Percentiles rank a stretch among this genome's conserved stretches.
Conservation (phyloP, 2,329 filamentous ascomycete species). For the Diatrype stigma region DNA sequence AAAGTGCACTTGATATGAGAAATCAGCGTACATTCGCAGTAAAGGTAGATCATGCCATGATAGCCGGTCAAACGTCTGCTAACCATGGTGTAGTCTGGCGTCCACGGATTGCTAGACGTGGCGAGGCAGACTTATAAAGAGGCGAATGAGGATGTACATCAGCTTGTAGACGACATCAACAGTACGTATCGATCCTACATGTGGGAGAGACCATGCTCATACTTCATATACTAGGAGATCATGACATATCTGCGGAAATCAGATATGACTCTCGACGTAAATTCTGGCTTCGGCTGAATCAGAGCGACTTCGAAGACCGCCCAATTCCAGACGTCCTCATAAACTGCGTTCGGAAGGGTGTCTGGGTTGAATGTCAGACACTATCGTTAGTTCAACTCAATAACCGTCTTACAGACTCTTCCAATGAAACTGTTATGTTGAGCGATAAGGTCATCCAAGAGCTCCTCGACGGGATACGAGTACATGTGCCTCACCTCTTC, state of each 20-base stretch:
- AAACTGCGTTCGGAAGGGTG: constrained; percentile 69
- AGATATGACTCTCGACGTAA: constrained; percentile 74
- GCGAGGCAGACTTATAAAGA: constrained; percentile 88
- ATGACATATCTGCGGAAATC: constrained; percentile 59
- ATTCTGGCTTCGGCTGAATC: constrained; percentile 70
- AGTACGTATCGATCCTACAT: constrained; percentile 39
- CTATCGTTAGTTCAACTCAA: constrained; percentile 79
- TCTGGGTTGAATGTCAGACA: constrained; percentile 83
- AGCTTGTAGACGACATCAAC: constrained; percentile 64
- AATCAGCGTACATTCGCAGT: constrained; percentile 91
- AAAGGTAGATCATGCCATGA: constrained; percentile 46
- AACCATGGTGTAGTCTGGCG: constrained; percentile 55
- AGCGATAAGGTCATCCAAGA: constrained; percentile 73
- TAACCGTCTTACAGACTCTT: constrained; percentile 70
- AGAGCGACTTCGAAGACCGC: constrained; percentile 57
- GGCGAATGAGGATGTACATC: constrained; percentile 70
- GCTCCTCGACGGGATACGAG: constrained; percentile 68
- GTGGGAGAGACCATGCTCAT: neutral
- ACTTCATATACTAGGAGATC: constrained; percentile 37
- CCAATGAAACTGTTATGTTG: constrained; percentile 77
- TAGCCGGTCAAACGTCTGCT: constrained; percentile 4
- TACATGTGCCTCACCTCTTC: constrained; percentile 70
- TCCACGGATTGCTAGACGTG: constrained; percentile 83
- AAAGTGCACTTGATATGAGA: constrained; percentile 74
- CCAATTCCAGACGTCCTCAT: constrained; percentile 67